Evolutionary conservation across 345 rosid species (phyloP).

Genomic region (Triadica sebifera): DNA sequence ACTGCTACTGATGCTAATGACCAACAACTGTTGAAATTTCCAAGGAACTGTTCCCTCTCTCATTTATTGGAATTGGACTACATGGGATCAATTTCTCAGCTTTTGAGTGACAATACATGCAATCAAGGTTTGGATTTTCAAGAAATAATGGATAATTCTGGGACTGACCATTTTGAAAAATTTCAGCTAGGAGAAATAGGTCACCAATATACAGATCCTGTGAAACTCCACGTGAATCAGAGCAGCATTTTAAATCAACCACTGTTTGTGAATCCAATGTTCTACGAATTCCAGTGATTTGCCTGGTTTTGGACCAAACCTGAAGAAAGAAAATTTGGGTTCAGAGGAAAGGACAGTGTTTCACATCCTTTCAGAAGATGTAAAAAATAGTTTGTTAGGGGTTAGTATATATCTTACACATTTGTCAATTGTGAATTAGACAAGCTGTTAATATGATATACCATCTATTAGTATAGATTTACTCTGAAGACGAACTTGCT

Average conservation of each 20-base stretch:
- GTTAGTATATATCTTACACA: neutral
- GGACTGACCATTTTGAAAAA: slow-evolving; percentile 22
- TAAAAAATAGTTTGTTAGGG: slow-evolving; percentile 14
- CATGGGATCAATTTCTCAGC: slow-evolving; percentile 51
- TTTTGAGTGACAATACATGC: slow-evolving; percentile 40
- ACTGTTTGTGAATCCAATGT: slow-evolving; percentile 26
- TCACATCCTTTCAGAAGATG: slow-evolving; percentile 5
- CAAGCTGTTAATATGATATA: neutral
- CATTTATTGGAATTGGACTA: slow-evolving; percentile 63
- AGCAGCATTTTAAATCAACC: slow-evolving; percentile 31
- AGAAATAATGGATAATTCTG: slow-evolving; percentile 13
- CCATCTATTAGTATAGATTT: neutral
- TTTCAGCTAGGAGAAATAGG: slow-evolving; percentile 25
- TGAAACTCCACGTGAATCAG: slow-evolving; percentile 45
- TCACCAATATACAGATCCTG: slow-evolving; percentile 27
- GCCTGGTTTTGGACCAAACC: slow-evolving; percentile 7
- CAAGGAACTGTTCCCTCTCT: slow-evolving; percentile 54
- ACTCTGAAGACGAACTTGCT: neutral
- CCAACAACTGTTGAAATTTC: slow-evolving; percentile 42
- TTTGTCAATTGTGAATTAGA: neutral
- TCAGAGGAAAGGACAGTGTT: neutral
- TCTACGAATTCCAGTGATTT: slow-evolving; percentile 36
- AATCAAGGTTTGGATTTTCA: slow-evolving; percentile 36
- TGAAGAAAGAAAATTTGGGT: neutral
- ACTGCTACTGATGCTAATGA: slow-evolving; percentile 19